Evolutionary conservation across 2,329 filamentous ascomycete species (phyloP), one percentile per base, ranked within the genome.

Genomic region (Monilinia vaccinii-corymbosi): DNA sequence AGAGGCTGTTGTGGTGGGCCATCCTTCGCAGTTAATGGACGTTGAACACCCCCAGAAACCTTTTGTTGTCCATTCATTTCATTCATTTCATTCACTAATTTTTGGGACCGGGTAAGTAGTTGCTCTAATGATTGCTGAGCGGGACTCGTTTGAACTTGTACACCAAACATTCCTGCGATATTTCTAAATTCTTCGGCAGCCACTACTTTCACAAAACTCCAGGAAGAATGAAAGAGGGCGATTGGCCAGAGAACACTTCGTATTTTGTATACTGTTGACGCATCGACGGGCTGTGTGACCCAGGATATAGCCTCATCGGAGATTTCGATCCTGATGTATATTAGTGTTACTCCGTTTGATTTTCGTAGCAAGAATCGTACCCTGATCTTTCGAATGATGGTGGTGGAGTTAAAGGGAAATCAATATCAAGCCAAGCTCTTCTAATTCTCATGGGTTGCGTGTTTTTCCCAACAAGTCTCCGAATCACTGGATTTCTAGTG

Each of bases 371-470:
- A 21, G 56, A 60, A 64, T 68, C 76, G 65, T 78, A 87, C 85
- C 84, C 85, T 52, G 78, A 79, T 61, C 82, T 78, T 62, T 79
- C 76, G 60, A 82, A 85, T 58, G 77, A 78, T 6, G 85, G 83
- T 1, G 85, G 84, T 46, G 84, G 81, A 40, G 73, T 74, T 47
- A 73, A 72, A 0, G 85, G 85, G 63, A 81, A 87, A 53, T 83
- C 77, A 31, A 86, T 74, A 45, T 86, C 79, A 32, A 88, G 74
- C 84, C 83, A 87, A 38, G 62, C 76, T 60, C 78, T 78, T 38
- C 75, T 75, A 34, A 85, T 62, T 42, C 74, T 75, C 52, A 82
- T 28, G 25, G 25, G 25, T 28, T 28, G 25, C 25, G 6, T 75
- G 0, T 76, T 72, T 31, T 75, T 74, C 11, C 82, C 76, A 76